A percentile compares a stretch with the other conserved stretches of the same genome.
phyloP scores from a whole-genome alignment of 768 basidiomycete genomes.

The Suillus plorans region DNA sequence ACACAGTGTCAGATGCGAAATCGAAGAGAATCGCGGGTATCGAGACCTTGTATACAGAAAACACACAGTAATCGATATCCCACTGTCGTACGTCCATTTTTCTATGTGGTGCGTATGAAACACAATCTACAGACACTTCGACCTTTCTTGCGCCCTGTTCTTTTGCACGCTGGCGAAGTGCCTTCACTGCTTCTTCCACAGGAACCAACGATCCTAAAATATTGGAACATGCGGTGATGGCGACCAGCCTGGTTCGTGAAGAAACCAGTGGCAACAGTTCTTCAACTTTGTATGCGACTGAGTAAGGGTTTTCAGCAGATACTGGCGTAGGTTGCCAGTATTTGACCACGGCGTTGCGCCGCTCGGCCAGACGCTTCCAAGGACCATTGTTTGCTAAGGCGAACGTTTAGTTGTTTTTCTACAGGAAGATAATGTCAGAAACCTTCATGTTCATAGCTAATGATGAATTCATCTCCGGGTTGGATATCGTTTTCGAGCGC shows the following conservation, averaged over 20 bases:
- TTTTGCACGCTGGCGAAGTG: slow-evolving; percentile 49
- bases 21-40: neutral
- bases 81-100: slow-evolving; percentile 70
- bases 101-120: slow-evolving; percentile 77
- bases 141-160: slow-evolving; percentile 56
- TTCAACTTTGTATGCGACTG: slow-evolving; percentile 51
- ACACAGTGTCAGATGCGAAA: neutral
- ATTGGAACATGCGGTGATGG: slow-evolving; percentile 76
- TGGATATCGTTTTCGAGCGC: slow-evolving; percentile 55
- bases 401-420: neutral
- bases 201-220: slow-evolving; percentile 68
- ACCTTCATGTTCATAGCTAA: slow-evolving; percentile 85
- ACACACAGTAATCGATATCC: slow-evolving; percentile 74
- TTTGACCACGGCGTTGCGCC: slow-evolving; percentile 53
- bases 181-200: slow-evolving; percentile 54
- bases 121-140: slow-evolving; percentile 73
- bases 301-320: slow-evolving; percentile 62
- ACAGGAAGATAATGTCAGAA: slow-evolving; percentile 4
- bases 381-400: slow-evolving; percentile 65
- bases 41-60: slow-evolving; percentile 73
- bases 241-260: slow-evolving; percentile 65
- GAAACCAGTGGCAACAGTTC: slow-evolving; percentile 64
- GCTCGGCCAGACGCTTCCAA: slow-evolving; percentile 73
- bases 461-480: slow-evolving; percentile 68
- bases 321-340: slow-evolving; percentile 55